Conservation (phyloP, 2,329 filamentous ascomycete species). For the Cadophora luteo-olivacea region DNA sequence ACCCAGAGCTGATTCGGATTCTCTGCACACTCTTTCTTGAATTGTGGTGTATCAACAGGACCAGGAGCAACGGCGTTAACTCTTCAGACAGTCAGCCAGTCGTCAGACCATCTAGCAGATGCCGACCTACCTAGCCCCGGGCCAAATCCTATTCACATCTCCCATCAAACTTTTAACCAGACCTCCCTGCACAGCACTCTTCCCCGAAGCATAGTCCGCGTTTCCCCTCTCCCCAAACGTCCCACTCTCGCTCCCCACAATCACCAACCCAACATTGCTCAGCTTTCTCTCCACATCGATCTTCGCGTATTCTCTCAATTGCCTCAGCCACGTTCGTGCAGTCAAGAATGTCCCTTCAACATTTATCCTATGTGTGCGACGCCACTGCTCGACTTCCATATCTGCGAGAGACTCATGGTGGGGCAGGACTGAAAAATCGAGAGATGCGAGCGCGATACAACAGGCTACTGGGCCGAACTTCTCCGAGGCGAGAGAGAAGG, state of each 20-base stretch:
- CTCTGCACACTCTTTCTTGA: conserved; percentile 48
- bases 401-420: conserved; percentile 49
- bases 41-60: conserved; percentile 52
- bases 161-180: conserved; percentile 50
- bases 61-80: conserved; percentile 56
- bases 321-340: conserved; percentile 50
- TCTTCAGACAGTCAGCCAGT: conserved; percentile 42
- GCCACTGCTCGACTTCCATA: conserved; percentile 49
- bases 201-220: conserved; percentile 52
- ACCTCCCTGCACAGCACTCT: conserved; percentile 53
- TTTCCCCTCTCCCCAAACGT: conserved; percentile 51
- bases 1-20: conserved; percentile 49
- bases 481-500: conserved; percentile 41
- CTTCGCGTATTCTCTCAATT: conserved; percentile 41
- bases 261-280: conserved; percentile 50
- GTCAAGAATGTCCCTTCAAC: conserved; percentile 52
- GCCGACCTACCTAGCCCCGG: conserved; percentile 33
- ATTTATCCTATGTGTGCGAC: conserved; percentile 51
- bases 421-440: conserved; percentile 51
- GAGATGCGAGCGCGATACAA: conserved; percentile 51
- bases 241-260: conserved; percentile 54
- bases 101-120: no score
- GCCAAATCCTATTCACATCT: conserved; percentile 49
- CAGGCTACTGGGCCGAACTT: conserved; percentile 43
- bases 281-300: conserved; percentile 29